Evolutionary conservation across 148 eudicot genomes (phyloP), one percentile per base, ranked within the genome.

Genomic region (Fagopyrum homotropicum): DNA sequence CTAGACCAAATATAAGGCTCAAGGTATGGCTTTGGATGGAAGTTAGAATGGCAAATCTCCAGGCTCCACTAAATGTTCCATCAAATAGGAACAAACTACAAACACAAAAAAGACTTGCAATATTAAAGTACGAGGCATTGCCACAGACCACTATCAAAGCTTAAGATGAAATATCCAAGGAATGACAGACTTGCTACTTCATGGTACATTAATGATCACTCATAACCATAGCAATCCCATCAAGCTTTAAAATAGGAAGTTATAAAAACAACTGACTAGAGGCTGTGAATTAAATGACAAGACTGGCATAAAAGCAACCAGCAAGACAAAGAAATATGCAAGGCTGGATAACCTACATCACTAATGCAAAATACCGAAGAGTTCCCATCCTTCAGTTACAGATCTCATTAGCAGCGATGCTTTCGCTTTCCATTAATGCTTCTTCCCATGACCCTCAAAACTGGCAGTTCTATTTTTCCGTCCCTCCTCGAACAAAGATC

Each of bases 241-340:
- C 69, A 77, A 80, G 63, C 73, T 75, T 73, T 30, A 77, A 75
- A 55, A 50, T 15, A 19, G 52, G 43, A 60, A 45, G 75, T 8
- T 44, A 60, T 78, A 85, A 79, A 80, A 81, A 83, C 77, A 61
- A 80, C 76, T 79, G 91, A 82, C 82, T 81, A 86, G 81, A 69
- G 81, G 81, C 91, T 83, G 87, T 92, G 82, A 88, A 89, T 86
- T 91, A 87, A 91, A 88, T 80, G 72, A 80, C 77, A 82, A 81
- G 81, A 79, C 86, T 75, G 86, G 86, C 86, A 89, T 87, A 84
- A 88, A 12, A 90, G 83, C 81, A 80, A 79, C 87, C 88, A 72
- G 82, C 81, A 83, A 79, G 73, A 47, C 82, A 82, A 79, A 78
- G 83, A 79, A 79, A 79, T 75, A 83, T 74, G 76, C 83, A 83